These are phyloP conservation scores for Candida mattraensis DNA, from an alignment of 805 yeast species.

Conservation along the genomic window DNA sequence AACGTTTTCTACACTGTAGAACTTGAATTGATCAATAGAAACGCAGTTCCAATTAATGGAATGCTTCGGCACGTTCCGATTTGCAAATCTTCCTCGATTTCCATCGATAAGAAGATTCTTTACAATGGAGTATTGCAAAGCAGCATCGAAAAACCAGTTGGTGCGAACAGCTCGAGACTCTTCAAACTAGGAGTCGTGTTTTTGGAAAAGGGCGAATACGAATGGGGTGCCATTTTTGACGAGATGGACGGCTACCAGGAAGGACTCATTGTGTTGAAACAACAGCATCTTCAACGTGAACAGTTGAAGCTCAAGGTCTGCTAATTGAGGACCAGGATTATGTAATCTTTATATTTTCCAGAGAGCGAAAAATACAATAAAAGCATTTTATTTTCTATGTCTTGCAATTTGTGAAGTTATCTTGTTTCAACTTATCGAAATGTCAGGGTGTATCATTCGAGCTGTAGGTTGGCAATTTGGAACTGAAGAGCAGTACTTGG, in stretches of 20 bases:
- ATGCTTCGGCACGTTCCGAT: slow-evolving; percentile 59
- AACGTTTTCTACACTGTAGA: slow-evolving; percentile 54
- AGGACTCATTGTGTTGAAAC: slow-evolving; percentile 24
- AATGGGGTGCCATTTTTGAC: slow-evolving; percentile 70
- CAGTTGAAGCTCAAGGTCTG: slow-evolving; percentile 34
- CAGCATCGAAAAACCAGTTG: slow-evolving; percentile 42
- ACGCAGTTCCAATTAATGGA: slow-evolving; percentile 46
- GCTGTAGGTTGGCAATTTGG: slow-evolving; percentile 62
- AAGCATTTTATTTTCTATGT: too few relatives aligned
- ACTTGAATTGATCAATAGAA: slow-evolving; percentile 50
- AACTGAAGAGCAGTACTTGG: slow-evolving; percentile 56
- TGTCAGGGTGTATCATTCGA: slow-evolving; percentile 62
- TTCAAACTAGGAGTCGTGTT: slow-evolving; percentile 59
- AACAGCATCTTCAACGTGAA: slow-evolving; percentile 39
- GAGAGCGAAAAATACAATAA: too few relatives aligned
- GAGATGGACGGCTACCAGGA: slow-evolving; percentile 33
- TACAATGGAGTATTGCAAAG: slow-evolving; percentile 73
- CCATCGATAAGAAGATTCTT: slow-evolving; percentile 57
- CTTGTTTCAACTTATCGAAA: too few relatives aligned
- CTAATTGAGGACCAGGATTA: too few relatives aligned
- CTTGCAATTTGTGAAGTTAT: too few relatives aligned
- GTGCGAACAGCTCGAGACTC: slow-evolving; percentile 41
- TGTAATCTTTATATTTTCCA: too few relatives aligned
- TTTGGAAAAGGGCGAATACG: slow-evolving; percentile 76
- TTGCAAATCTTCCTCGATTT: slow-evolving; percentile 29